phyloP scores from a whole-genome alignment of 352 stramenopile genomes.

The Globisporangium parvum region DNA sequence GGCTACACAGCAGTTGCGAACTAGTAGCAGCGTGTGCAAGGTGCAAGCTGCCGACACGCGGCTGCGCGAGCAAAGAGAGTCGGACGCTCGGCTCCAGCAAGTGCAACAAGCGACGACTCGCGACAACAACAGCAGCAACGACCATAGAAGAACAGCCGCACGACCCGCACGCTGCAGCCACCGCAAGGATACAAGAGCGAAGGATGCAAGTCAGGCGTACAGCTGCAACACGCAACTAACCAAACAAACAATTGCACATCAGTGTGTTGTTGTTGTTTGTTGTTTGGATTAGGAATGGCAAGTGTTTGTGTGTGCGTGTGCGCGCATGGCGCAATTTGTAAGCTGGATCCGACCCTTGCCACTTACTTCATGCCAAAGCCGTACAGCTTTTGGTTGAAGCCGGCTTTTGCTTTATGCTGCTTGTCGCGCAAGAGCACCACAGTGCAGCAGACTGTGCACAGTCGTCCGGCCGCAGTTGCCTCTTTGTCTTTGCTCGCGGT shows the following conservation, averaged over 20 bases:
- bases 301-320: no score
- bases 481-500: constrained; percentile 31
- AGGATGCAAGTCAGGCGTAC: no score
- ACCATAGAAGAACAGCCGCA: no score
- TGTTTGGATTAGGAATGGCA: no score
- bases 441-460: constrained; percentile 76
- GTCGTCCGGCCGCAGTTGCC: constrained; percentile 48
- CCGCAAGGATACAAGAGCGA: no score
- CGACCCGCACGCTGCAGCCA: no score
- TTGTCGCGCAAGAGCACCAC: constrained; percentile 73
- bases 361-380: constrained; percentile 56
- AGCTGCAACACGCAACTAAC: no score
- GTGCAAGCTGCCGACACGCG: background rate
- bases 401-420: constrained; percentile 61
- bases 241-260: no score
- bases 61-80: background rate
- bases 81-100: no score
- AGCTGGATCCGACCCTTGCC: background rate
- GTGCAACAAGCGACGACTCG: no score
- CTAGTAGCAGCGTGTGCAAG: constrained; percentile 5
- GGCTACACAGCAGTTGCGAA: constrained; percentile 45
- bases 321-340: background rate
- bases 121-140: no score
- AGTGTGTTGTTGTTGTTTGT: no score
- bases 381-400: constrained; percentile 77